Percentiles rank a stretch among this genome's conserved stretches.
These are phyloP conservation scores for Tulasnella sp. DNA, from an alignment of 768 basidiomycete species.

Conservation along the genomic window DNA sequence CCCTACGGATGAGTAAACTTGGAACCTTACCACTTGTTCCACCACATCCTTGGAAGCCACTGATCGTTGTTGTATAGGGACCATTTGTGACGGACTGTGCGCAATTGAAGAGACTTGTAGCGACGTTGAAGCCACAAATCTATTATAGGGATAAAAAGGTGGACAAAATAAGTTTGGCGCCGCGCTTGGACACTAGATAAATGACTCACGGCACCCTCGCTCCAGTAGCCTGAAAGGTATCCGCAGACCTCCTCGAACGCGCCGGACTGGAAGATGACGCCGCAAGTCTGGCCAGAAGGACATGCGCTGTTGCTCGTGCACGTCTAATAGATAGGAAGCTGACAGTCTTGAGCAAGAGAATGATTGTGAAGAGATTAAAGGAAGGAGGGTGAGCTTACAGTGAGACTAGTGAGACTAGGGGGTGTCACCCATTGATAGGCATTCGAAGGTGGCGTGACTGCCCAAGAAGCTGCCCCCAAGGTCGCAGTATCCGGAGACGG, in stretches of 20 bases:
- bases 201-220: conserved; percentile 7
- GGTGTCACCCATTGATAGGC: conserved; percentile 12
- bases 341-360: too few relatives aligned
- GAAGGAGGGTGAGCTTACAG: background rate
- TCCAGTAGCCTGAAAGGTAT: conserved; percentile 14
- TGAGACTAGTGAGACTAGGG: too few relatives aligned
- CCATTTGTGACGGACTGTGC: conserved; percentile 8
- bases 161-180: background rate
- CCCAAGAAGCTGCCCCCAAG: background rate
- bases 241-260: conserved; percentile 12
- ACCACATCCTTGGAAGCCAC: conserved; percentile 12
- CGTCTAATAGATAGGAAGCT: background rate
- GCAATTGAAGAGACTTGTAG: conserved; percentile 3
- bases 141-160: background rate
- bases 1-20: background rate
- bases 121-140: conserved; percentile 8
- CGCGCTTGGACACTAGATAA: too few relatives aligned
- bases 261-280: conserved; percentile 3
- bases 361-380: background rate
- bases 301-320: conserved; percentile 10
- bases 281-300: conserved; percentile 9
- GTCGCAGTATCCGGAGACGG: background rate
- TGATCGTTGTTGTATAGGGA: conserved; percentile 8
- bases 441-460: background rate
- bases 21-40: background rate